Evolutionary conservation across 371 early-diverging fungal species (phyloP), one percentile per base, ranked within the genome.

Genomic region (Apophysomyces trapeziformis): DNA sequence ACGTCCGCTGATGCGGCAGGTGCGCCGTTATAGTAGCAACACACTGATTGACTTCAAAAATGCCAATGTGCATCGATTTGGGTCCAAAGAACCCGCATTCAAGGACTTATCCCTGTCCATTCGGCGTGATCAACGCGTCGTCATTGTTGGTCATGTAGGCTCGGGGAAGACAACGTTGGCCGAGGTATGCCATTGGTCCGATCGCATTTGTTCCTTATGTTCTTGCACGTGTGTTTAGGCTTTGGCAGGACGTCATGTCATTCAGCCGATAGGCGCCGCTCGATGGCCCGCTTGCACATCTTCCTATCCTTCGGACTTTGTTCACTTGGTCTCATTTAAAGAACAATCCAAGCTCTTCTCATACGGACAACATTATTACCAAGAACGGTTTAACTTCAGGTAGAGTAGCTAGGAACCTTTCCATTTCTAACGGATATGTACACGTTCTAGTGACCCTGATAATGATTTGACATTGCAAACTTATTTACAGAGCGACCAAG

Each of bases 371-470:
- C 84, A 83, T 61, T 81, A 84, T 63, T 80, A 84, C 46, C 85
- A 84, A 63, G 85, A 86, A 61, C 76, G 88, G n/a, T 88, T 83
- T 73, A 80, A 84, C 65, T 84, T 78, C 58, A 81, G 76, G 80
- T 80, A 71, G 63, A 32, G 41, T 57, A 38, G 18, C 39, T 54
- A 14, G 6, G 2, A 36, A 62, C 3, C 13, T 39, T 54, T 36
- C 8, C 60, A n/a, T 26, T 1, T 26, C 32, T 26, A 1, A 26
- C 3, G 32, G 32, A 26, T 26, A 2, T 26, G 32, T 26, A 2
- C 32, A 26, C 32, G 32, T 26, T 26, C 32, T 47, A 82, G 83
- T 67, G 83, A 82, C 41, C 83, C 83, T 16, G 80, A 82, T 57
- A 73, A 82, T 57, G 83, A 82, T 62, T 37, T 79, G 38, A 80